These are phyloP conservation scores for Rosa multiflora DNA, from an alignment of 306 rosid species.

Conservation along the genomic window DNA sequence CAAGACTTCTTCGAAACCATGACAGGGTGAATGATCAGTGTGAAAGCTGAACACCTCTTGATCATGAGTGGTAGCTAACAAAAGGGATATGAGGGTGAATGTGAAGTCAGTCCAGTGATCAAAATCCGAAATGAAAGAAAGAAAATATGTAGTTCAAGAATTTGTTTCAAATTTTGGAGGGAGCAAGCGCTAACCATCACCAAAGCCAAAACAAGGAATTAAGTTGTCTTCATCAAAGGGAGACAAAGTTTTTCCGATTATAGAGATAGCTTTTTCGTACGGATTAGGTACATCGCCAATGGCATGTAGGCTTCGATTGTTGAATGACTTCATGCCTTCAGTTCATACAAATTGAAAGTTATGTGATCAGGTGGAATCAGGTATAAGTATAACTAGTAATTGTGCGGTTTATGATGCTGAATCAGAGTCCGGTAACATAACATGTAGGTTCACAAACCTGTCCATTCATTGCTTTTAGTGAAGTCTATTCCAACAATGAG, in stretches of 20 bases:
- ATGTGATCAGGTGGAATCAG: neutral
- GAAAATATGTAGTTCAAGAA: neutral
- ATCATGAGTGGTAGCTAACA: constrained; percentile 80
- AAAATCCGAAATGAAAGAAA: constrained; percentile 7
- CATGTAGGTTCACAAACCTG: constrained; percentile 50
- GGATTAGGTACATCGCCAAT: constrained; percentile 76
- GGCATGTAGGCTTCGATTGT: constrained; percentile 70
- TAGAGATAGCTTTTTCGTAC: constrained; percentile 75
- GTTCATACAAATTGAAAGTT: constrained; percentile 20
- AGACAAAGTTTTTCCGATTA: constrained; percentile 84
- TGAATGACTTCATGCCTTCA: constrained; percentile 75
- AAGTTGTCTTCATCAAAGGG: constrained; percentile 92
- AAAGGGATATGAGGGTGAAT: neutral
- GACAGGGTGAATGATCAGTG: constrained; percentile 74
- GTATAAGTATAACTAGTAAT: neutral
- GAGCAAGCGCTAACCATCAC: constrained; percentile 58
- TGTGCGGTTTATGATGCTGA: neutral
- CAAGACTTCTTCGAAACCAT: constrained; percentile 87
- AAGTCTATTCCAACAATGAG: constrained; percentile 90
- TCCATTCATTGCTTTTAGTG: constrained; percentile 96
- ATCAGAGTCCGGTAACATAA: neutral
- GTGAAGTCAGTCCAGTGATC: constrained; percentile 17
- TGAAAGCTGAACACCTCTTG: constrained; percentile 86
- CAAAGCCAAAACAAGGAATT: constrained; percentile 96
- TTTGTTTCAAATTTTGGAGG: constrained; percentile 6